phyloP scores from a whole-genome alignment of 352 stramenopile genomes.

The Globisporangium barbulae region DNA sequence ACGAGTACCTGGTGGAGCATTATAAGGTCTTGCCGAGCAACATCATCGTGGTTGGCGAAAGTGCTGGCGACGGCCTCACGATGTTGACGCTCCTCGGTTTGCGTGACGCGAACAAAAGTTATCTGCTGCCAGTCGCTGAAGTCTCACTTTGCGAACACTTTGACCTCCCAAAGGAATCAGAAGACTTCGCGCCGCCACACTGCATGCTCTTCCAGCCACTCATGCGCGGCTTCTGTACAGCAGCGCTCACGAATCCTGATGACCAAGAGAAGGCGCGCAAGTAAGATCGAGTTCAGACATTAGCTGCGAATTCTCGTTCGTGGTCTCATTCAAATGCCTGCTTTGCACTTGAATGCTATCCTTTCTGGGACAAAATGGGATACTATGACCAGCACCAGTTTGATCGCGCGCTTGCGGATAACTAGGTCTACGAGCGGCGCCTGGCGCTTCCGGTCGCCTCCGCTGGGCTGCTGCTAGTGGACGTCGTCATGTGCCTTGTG shows the following conservation, averaged over 20 bases:
- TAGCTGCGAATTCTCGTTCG: no score
- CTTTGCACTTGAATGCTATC: no score
- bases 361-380: no score
- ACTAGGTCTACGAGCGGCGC: no score
- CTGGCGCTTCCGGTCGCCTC: no score
- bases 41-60: constrained; percentile 37
- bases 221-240: constrained; percentile 9
- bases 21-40: constrained; percentile 25
- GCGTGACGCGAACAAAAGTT: constrained; percentile 18
- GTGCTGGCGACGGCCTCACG: constrained; percentile 35
- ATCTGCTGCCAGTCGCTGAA: constrained; percentile 24
- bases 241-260: neutral
- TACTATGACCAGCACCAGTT: constrained; percentile 22
- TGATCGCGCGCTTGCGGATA: constrained; percentile 24
- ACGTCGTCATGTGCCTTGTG: no score
- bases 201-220: constrained; percentile 27
- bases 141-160: constrained; percentile 36
- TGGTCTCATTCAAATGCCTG: no score
- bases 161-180: constrained; percentile 27
- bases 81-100: constrained; percentile 37
- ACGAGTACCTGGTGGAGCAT: constrained; percentile 34
- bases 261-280: neutral
- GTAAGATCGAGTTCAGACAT: neutral
- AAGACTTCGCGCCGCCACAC: constrained; percentile 8
- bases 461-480: no score